Evolutionary conservation across 768 basidiomycete species (phyloP), one percentile per base, ranked within the genome.

Genomic region (Termitomyces sp.): DNA sequence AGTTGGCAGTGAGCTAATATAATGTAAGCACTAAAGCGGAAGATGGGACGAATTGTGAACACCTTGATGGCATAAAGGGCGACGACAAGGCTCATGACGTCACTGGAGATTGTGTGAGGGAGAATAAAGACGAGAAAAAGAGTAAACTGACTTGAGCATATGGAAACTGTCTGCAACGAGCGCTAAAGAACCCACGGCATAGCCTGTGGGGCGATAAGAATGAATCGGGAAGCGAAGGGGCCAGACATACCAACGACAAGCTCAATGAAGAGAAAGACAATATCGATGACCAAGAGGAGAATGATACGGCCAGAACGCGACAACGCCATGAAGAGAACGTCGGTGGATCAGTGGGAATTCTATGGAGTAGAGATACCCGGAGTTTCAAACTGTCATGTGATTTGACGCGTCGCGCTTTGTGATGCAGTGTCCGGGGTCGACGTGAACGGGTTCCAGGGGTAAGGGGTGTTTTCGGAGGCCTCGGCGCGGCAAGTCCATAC

Each of bases 81-180:
- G 53, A 98, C 94, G 57, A 95, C 69, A 59, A 99, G 77, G 70
- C 94, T 97, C 84, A 97, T 83, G 64, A 97, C 93, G 80, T 99
- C 97, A 77, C 96, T 42, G 98, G 72, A 51, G 56, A 53, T 58
- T 57, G 8, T 53, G 49, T 57, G 10, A 58, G 58, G 47, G 48
- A 59, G 52, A 18, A 28, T 60, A 47, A 58, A 54, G n/a, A 28
- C 24, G 33, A 28, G 30, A 40, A 45, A 13, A 50, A 38, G 46
- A 36, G 47, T 14, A 51, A 45, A 74, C 87, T 60, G 62, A 95
- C 94, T 98, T 98, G 75, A 98, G 86, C 95, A 97, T 98, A 75
- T 98, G 96, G 72, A 98, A 98, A 63, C 90, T 90, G 75, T 98
- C 96, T 8, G 96, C 96, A 48, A 99, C 87, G 54, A 98, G 87